phyloP scores from a whole-genome alignment of 345 rosid genomes.

The Rubroshorea leprosula region DNA sequence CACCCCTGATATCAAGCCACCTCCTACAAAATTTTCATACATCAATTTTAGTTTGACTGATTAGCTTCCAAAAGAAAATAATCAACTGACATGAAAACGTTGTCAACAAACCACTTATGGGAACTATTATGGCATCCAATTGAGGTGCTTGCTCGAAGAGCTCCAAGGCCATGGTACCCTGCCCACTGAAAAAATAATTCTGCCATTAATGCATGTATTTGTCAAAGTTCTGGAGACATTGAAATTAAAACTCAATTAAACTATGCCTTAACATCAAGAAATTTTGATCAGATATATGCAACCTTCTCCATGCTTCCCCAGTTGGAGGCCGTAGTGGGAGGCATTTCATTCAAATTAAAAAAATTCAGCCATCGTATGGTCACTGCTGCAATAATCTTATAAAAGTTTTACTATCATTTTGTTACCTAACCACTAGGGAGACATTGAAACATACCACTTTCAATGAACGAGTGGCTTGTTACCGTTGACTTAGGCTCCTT shows the following conservation, averaged over 20 bases:
- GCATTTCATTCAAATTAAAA: not conserved
- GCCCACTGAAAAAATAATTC: slow-evolving; percentile 52
- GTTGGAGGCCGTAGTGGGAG: not conserved
- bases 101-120: slow-evolving; percentile 62
- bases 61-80: not conserved
- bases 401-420: no score
- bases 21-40: slow-evolving; percentile 37
- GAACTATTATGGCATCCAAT: slow-evolving; percentile 68
- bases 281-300: not conserved
- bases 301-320: not conserved
- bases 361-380: no score
- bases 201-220: not conserved
- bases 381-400: no score
- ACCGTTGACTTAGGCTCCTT: not conserved
- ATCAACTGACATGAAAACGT: slow-evolving; percentile 9
- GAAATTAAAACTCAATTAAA: not conserved
- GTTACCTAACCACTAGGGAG: no score
- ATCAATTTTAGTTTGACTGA: not conserved
- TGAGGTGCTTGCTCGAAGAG: slow-evolving; percentile 69
- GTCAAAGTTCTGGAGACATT: not conserved
- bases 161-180: slow-evolving; percentile 81
- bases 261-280: not conserved
- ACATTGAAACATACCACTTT: no score
- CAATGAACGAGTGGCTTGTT: not conserved
- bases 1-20: slow-evolving; percentile 85